Evolutionary conservation across 2,329 filamentous ascomycete genomes (phyloP).

Genomic region (Epichloe aotearoae): DNA sequence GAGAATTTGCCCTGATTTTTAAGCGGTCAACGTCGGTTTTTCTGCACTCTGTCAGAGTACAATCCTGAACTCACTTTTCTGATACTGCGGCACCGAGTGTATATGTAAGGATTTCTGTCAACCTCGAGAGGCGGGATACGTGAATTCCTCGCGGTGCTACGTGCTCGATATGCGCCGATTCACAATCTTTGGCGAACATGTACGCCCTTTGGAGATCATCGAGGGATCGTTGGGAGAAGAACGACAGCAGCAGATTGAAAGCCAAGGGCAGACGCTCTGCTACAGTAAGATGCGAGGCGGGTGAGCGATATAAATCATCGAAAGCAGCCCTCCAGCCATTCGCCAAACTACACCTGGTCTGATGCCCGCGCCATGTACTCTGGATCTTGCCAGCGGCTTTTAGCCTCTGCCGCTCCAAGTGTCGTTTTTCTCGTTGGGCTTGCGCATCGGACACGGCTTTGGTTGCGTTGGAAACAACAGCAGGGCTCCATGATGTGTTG

Average conservation of each 20-base stretch:
- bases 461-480: slow-evolving; percentile 50
- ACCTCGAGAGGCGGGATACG: slow-evolving; percentile 17
- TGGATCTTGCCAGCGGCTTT: slow-evolving; percentile 66
- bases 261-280: slow-evolving; percentile 25
- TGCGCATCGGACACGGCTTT: slow-evolving; percentile 76
- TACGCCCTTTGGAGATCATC: slow-evolving; percentile 38
- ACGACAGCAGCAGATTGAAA: slow-evolving; percentile 34
- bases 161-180: slow-evolving; percentile 19
- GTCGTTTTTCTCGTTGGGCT: slow-evolving; percentile 67
- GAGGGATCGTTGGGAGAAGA: slow-evolving; percentile 30
- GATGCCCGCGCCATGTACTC: slow-evolving; percentile 69
- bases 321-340: slow-evolving; percentile 45
- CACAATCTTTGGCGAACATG: slow-evolving; percentile 31
- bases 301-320: slow-evolving; percentile 42
- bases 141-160: slow-evolving; percentile 21
- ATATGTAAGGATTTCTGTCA: slow-evolving; percentile 25
- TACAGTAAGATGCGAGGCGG: slow-evolving; percentile 17
- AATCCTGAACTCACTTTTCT: slow-evolving; percentile 12
- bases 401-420: slow-evolving; percentile 65
- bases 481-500: slow-evolving; percentile 43
- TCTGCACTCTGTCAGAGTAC: not conserved
- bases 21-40: not conserved
- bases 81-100: slow-evolving; percentile 16
- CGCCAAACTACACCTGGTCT: slow-evolving; percentile 44
- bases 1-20: not conserved